Conservation (phyloP, 768 basidiomycete genomes). For the Calocybe cyanea region DNA sequence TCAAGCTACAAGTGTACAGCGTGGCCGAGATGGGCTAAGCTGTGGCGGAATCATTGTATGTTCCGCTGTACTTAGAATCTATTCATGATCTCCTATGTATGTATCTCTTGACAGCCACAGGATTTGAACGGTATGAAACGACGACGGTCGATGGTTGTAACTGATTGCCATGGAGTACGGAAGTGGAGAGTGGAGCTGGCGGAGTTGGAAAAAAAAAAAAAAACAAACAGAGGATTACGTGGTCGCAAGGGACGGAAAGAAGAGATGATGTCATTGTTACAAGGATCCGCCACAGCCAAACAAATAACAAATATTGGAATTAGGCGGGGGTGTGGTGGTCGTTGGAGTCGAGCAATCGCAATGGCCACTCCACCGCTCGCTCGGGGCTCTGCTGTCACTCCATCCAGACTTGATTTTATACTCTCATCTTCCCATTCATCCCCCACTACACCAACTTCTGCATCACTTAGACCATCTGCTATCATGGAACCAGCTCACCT, state of each 20-base stretch:
- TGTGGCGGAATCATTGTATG: too few relatives aligned
- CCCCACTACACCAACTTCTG: not conserved
- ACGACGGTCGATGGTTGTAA: not conserved
- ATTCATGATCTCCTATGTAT: too few relatives aligned
- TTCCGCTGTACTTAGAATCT: too few relatives aligned
- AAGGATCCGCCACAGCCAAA: not conserved
- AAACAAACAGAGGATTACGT: too few relatives aligned
- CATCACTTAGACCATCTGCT: not conserved
- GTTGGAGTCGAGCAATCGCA: slow-evolving; percentile 3
- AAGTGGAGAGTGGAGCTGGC: slow-evolving; percentile 2
- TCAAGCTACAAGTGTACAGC: too few relatives aligned
- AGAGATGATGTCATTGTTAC: slow-evolving; percentile 2
- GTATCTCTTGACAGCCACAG: too few relatives aligned
- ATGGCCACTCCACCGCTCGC: slow-evolving; percentile 2
- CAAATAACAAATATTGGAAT: not conserved
- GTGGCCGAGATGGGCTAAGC: too few relatives aligned
- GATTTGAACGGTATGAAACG: too few relatives aligned
- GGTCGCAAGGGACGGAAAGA: not conserved
- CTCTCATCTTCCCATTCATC: too few relatives aligned
- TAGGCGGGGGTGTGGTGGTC: not conserved
- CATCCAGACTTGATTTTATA: not conserved
- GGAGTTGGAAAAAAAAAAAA: not conserved
- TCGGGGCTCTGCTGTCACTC: not conserved
- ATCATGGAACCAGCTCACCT: slow-evolving; percentile 7
- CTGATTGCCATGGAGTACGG: not conserved